Evolutionary conservation across 768 basidiomycete species (phyloP).

Genomic region (Podaxis sp.): DNA sequence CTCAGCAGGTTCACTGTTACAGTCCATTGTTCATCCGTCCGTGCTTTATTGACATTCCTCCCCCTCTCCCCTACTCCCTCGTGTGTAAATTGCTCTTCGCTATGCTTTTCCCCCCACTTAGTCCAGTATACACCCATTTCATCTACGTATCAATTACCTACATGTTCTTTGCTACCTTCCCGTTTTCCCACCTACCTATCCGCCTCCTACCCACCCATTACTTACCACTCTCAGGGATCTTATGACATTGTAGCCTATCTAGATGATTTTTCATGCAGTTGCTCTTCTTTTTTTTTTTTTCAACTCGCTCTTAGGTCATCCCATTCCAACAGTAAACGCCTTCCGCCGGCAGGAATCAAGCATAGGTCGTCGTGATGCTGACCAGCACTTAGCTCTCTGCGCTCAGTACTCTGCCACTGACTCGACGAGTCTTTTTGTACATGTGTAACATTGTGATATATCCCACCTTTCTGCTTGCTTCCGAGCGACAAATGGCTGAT

Average conservation of each 20-base stretch:
- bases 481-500: neutral
- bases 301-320: neutral
- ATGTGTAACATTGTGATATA: neutral
- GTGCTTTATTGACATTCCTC: neutral
- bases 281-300: neutral
- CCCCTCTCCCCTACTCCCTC: no score
- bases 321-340: no score
- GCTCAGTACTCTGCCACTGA: neutral
- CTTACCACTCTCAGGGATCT: slow-evolving; percentile 1
- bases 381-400: neutral
- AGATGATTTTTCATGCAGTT: slow-evolving; percentile 1
- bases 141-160: neutral
- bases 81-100: neutral
- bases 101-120: neutral
- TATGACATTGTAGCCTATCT: slow-evolving; percentile 9
- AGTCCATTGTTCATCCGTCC: neutral
- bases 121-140: neutral
- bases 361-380: neutral
- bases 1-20: neutral
- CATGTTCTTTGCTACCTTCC: neutral
- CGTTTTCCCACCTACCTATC: neutral
- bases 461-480: neutral
- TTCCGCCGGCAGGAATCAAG: no score
- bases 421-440: neutral
- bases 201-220: neutral